A percentile compares a stretch with the other conserved stretches of the same genome.
These are phyloP conservation scores for Cucurbita maxima DNA, from an alignment of 306 rosid genomes.

Conservation along the genomic window DNA sequence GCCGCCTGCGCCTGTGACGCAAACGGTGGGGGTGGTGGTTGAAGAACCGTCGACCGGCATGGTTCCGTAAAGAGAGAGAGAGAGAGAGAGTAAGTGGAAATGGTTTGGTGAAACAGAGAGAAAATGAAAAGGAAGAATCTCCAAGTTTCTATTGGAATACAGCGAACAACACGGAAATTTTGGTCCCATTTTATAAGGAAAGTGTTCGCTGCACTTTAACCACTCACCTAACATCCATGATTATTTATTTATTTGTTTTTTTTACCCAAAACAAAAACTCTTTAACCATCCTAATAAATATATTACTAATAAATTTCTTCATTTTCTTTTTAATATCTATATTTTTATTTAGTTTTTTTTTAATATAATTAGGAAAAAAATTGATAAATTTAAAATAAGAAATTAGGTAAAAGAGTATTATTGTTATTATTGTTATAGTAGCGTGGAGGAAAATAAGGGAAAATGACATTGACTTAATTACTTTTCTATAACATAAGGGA, in stretches of 20 bases:
- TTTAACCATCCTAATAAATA: no score
- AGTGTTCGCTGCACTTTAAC: background rate
- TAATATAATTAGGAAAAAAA: no score
- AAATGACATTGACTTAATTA: no score
- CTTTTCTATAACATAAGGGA: no score
- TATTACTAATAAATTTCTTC: no score
- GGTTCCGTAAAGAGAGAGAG: background rate
- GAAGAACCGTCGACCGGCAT: conserved; percentile 2
- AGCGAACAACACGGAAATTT: background rate
- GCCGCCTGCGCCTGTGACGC: conserved; percentile 96
- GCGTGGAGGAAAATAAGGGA: no score
- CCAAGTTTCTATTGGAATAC: background rate
- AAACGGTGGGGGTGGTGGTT: conserved; percentile 26
- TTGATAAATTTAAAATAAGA: no score
- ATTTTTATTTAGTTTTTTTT: no score
- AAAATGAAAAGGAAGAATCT: background rate
- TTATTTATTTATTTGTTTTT: background rate
- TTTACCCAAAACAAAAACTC: background rate
- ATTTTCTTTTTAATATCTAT: no score
- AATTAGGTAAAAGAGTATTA: no score
- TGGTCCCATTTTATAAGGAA: conserved; percentile 10
- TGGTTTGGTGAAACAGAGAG: conserved; percentile 1
- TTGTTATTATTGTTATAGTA: no score
- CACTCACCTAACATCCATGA: conserved; percentile 20
- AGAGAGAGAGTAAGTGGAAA: background rate